Evolutionary conservation across 2,329 filamentous ascomycete genomes (phyloP).

Genomic region (Pseudopyricularia cyperi): DNA sequence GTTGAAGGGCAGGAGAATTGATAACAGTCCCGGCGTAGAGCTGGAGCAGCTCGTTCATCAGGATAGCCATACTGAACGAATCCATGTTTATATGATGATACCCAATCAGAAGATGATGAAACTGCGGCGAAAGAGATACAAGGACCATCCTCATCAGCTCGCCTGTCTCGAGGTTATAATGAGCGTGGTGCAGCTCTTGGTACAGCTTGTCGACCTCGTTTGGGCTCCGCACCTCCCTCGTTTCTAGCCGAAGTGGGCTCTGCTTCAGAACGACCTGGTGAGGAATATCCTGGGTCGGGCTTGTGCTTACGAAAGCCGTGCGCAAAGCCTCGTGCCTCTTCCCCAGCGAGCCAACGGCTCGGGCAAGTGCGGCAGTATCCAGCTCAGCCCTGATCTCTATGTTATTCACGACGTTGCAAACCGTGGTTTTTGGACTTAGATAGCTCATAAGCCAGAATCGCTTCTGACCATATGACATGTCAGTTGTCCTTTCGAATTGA

Average conservation of each 20-base stretch:
- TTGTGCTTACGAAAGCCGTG: constrained; percentile 15
- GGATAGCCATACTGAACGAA: neutral
- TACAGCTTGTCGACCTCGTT: neutral
- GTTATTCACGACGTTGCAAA: constrained; percentile 23
- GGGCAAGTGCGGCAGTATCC: constrained; percentile 12
- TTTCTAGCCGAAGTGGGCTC: neutral
- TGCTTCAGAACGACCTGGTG: constrained; percentile 4
- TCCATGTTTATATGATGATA: constrained; percentile 2
- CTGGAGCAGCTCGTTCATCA: neutral
- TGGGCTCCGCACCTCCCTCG: neutral
- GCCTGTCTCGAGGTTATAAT: neutral
- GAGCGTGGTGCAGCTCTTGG: neutral
- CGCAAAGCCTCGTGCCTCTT: constrained; percentile 19
- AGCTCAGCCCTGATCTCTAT: constrained; percentile 20
- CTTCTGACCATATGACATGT: constrained; percentile 25
- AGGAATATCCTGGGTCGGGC: neutral
- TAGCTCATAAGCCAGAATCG: constrained; percentile 25
- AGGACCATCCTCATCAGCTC: neutral
- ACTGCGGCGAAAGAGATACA: neutral
- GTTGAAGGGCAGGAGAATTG: neutral
- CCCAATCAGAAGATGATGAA: neutral
- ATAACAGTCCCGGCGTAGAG: neutral
- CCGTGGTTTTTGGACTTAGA: constrained; percentile 20
- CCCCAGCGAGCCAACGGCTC: constrained; percentile 7
- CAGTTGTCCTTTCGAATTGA: constrained; percentile 1